These are phyloP conservation scores for Neospora caninum DNA, from an alignment of 169 alveolate genomes.

Conservation along the genomic window DNA sequence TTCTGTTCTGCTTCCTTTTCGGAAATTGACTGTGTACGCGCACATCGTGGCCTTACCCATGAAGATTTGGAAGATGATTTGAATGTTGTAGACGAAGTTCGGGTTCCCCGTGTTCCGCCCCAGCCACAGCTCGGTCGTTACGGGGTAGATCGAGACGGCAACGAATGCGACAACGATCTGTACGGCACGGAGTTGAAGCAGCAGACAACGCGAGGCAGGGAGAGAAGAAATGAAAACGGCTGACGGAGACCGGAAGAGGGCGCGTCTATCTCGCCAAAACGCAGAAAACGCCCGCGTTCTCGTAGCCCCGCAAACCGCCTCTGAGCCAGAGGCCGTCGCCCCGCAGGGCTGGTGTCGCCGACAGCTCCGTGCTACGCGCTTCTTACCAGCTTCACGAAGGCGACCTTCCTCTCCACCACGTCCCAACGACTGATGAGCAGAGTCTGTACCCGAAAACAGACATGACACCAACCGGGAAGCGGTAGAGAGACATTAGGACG, in stretches of 20 bases:
- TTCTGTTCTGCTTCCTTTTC: too few species aligned
- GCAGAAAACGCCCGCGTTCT: too few species aligned
- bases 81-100: not conserved
- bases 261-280: too few species aligned
- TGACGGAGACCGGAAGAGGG: not conserved
- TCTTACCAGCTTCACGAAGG: constrained; percentile 13
- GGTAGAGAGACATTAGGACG: too few species aligned
- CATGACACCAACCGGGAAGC: not conserved
- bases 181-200: not conserved
- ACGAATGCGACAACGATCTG: not conserved
- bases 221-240: not conserved
- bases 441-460: not conserved
- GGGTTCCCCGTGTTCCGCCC: constrained; percentile 25
- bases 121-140: constrained; percentile 16
- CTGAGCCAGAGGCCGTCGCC: too few species aligned
- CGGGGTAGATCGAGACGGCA: not conserved
- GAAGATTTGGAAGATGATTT: not conserved
- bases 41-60: not conserved
- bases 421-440: not conserved
- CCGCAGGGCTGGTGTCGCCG: too few species aligned
- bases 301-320: too few species aligned
- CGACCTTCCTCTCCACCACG: not conserved
- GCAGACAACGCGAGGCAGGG: not conserved
- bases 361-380: too few species aligned
- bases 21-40: too few species aligned